A percentile compares a stretch with the other conserved stretches of the same genome.
These are phyloP conservation scores for Solanum bulbocastanum DNA, from an alignment of 257 asterid species.

Conservation along the genomic window DNA sequence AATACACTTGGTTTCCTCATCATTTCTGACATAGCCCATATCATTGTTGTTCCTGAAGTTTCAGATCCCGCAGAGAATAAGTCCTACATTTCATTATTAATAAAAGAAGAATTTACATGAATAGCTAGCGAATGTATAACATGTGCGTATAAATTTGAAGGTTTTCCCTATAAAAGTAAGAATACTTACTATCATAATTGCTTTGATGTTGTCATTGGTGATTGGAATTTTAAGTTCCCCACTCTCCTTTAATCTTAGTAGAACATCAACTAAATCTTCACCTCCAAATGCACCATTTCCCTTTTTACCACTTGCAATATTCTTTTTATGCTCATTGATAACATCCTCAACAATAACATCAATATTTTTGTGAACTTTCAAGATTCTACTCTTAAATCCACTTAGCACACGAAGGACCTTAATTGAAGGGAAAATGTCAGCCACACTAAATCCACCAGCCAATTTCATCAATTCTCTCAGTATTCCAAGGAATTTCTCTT, in stretches of 20 bases:
- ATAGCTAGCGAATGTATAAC: no score
- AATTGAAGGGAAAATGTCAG: not conserved
- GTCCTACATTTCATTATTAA: not conserved
- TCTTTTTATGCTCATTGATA: not conserved
- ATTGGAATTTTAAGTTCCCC: not conserved
- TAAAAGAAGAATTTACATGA: not conserved
- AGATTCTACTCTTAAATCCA: not conserved
- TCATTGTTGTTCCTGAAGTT: not conserved
- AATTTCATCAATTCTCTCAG: not conserved
- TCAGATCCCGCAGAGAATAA: not conserved
- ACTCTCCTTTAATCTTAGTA: not conserved
- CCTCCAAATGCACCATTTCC: not conserved
- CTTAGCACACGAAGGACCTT: not conserved
- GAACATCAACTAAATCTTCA: slow-evolving; percentile 7
- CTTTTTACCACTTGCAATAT: not conserved
- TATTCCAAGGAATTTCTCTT: not conserved
- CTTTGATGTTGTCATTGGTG: slow-evolving; percentile 7
- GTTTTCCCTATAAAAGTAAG: no score
- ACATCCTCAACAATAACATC: not conserved
- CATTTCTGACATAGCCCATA: slow-evolving; percentile 8
- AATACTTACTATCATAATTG: not conserved
- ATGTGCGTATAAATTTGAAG: no score
- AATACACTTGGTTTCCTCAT: not conserved
- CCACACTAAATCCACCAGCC: not conserved
- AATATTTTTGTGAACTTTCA: not conserved